Evolutionary conservation across 1,139 yeast species (phyloP).

Genomic region (Geotrichum klebahnii): DNA sequence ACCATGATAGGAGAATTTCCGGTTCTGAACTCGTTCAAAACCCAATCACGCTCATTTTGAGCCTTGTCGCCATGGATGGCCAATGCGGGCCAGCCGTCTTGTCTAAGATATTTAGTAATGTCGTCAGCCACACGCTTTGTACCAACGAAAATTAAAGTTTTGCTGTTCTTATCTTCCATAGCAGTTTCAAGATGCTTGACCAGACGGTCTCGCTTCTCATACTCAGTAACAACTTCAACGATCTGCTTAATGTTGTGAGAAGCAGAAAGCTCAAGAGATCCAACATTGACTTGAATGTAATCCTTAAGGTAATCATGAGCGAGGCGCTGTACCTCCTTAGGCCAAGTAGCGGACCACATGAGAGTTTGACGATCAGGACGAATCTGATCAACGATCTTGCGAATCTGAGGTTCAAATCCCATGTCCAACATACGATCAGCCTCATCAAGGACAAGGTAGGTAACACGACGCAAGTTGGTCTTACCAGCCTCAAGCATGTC

Average conservation of each 20-base stretch:
- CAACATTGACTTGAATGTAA: constrained; percentile 93
- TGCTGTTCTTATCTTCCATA: constrained; percentile 71
- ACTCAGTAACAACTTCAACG: constrained; percentile 86
- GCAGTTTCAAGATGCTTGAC: constrained; percentile 79
- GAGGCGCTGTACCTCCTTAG: constrained; percentile 90
- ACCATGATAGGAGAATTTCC: constrained; percentile 97
- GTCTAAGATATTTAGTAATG: constrained; percentile 82
- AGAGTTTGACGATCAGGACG: constrained; percentile 97
- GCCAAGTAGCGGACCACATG: constrained; percentile 99
- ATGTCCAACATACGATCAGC: constrained; percentile 86
- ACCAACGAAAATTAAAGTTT: constrained; percentile 83
- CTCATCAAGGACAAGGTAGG: constrained; percentile 94
- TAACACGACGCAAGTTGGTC: constrained; percentile 92
- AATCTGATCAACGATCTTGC: constrained; percentile 91
- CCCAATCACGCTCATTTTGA: constrained; percentile 99
- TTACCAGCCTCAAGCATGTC: constrained; percentile 95
- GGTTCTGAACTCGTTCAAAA: constrained; percentile 79
- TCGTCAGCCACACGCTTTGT: constrained; percentile 98
- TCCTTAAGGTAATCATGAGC: constrained; percentile 88
- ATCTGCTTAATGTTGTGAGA: constrained; percentile 93
- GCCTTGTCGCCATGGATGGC: constrained; percentile 99
- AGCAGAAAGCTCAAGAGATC: constrained; percentile 93
- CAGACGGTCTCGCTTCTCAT: constrained; percentile 89
- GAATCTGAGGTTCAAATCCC: constrained; percentile 96
- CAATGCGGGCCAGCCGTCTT: constrained; percentile 98